Evolutionary conservation across 2,329 filamentous ascomycete species (phyloP).

Genomic region (Ophiobolus disseminans): DNA sequence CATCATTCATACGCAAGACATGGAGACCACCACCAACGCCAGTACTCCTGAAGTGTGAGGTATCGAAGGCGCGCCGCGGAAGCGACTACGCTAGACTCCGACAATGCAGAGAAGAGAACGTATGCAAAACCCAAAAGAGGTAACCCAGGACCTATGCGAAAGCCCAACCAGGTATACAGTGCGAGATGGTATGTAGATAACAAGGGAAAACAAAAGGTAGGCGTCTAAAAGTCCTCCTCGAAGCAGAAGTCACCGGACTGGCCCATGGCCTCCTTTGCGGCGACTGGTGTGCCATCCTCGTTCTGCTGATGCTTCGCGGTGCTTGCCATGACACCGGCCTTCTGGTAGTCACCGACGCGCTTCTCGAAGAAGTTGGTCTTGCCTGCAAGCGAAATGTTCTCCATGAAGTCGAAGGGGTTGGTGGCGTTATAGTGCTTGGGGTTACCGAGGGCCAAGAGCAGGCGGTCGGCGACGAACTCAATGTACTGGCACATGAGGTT

Average conservation of each 20-base stretch:
- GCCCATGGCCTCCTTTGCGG: conserved; percentile 55
- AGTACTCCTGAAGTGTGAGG: conserved; percentile 15
- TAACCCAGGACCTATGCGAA: conserved; percentile 32
- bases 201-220: conserved; percentile 19
- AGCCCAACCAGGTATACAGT: conserved; percentile 32
- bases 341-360: conserved; percentile 99
- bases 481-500: conserved; percentile 99
- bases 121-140: conserved; percentile 32
- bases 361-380: conserved; percentile 99
- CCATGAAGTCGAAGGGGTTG: conserved; percentile 99
- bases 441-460: conserved; percentile 91
- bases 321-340: conserved; percentile 97
- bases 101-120: conserved; percentile 40
- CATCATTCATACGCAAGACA: conserved; percentile 17
- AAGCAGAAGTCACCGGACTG: conserved; percentile 81
- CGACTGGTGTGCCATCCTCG: conserved; percentile 45
- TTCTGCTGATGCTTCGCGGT: conserved; percentile 72
- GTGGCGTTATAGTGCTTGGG: conserved; percentile 89
- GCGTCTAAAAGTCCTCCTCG: conserved; percentile 90
- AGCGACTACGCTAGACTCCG: conserved; percentile 30
- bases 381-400: conserved; percentile 97
- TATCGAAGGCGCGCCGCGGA: conserved; percentile 33
- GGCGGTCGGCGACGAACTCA: conserved; percentile 96
- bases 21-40: conserved; percentile 1
- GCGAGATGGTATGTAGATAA: conserved; percentile 17